Evolutionary conservation across 192 early-diverging fungal genomes (phyloP), one percentile per base, ranked within the genome.

Genomic region (Gryganskiella cystojenkinii): DNA sequence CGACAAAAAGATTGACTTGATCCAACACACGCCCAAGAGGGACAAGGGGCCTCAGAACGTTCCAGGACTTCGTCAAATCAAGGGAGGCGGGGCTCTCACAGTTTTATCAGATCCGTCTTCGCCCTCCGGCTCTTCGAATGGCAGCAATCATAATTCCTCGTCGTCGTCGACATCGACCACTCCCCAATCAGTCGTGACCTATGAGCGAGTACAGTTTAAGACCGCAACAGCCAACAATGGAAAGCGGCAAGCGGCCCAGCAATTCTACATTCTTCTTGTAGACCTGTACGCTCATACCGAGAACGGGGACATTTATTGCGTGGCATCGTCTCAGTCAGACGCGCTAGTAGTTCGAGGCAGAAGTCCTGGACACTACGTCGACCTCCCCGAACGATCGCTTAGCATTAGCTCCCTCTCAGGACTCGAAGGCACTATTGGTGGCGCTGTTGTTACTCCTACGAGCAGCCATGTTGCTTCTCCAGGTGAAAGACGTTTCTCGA

Each of bases 181-280:
- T 9, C 56, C 30, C 7, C 78, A 85, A 51, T 81, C 71, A 42
- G 70, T 87, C 0, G 91, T 88, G 1, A 91, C 92, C 28, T 98
- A 94, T 73, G 95, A 98, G 53, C 87, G 96, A 11, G 81, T 98
- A 17, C 96, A 98, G 84, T 98, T 98, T 87, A 97, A 97, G 71
- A 88, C 91, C 0, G 95, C 95, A 25, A 98, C 96, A 0, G 93
- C 93, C 33, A 98, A 97, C 80, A 97, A 95, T 68, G 93, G 93
- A 49, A 93, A 94, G 71, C 87, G 94, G 40, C 82, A 91, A 19
- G 93, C 92, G n/a, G 92, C 95, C 2, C 96, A 98, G 76, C 96
- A 98, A 78, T 96, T 94, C 80, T 94, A 95, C 70, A 79, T 88
- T 28, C 79, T 96, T 27, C 71, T 85, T 22, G 84, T 94, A 0